Conservation (phyloP, 2,329 filamentous ascomycete genomes). For the Grosmannia serpens region DNA sequence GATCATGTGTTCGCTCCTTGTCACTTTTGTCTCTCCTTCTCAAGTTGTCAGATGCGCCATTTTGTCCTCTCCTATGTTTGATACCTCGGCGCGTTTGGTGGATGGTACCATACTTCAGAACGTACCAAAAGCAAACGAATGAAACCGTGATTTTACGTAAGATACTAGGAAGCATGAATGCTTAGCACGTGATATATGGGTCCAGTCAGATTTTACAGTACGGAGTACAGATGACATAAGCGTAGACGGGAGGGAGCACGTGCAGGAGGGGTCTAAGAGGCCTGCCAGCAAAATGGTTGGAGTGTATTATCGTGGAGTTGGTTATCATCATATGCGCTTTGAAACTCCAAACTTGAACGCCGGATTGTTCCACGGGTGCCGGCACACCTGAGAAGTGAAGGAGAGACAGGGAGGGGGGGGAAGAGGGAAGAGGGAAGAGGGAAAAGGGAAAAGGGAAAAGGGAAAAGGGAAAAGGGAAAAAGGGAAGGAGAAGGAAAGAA, state of each 20-base stretch:
- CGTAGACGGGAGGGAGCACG: no score
- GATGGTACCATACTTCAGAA: background rate
- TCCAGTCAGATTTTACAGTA: no score
- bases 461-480: background rate
- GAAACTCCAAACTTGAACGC: background rate
- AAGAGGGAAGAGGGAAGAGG: background rate
- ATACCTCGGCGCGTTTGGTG: conserved; percentile 3
- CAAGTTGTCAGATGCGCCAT: background rate
- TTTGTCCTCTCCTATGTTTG: background rate
- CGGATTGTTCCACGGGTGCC: background rate
- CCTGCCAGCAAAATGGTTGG: background rate
- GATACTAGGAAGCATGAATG: no score
- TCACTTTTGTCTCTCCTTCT: background rate
- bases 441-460: background rate
- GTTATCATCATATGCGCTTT: background rate
- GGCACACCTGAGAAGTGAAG: background rate
- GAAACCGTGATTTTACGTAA: no score
- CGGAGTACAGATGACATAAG: no score
- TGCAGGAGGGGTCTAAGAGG: no score
- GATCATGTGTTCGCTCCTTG: no score
- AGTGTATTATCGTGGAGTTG: background rate
- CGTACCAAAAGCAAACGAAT: background rate
- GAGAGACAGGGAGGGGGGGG: background rate
- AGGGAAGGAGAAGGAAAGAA: background rate
- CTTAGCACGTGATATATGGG: no score